These are phyloP conservation scores for Curvularia hawaiiensis DNA, from an alignment of 2,329 filamentous ascomycete species.

Conservation along the genomic window DNA sequence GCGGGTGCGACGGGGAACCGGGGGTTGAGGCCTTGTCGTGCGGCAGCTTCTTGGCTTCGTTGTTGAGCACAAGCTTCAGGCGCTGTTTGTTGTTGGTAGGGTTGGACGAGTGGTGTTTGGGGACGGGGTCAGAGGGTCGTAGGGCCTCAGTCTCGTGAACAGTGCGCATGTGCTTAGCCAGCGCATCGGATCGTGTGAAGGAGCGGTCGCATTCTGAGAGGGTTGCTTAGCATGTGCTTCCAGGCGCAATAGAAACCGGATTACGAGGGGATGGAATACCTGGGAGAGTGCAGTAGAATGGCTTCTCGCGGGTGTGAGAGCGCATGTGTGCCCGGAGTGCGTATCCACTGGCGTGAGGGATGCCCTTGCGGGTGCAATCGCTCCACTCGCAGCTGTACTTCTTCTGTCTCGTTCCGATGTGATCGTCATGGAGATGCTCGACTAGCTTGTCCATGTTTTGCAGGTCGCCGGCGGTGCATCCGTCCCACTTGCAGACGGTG, in stretches of 20 bases:
- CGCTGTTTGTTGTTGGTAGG: constrained; percentile 54
- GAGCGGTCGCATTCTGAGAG: constrained; percentile 88
- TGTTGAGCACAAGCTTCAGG: constrained; percentile 51
- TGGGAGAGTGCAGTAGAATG: constrained; percentile 93
- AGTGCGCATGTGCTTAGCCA: constrained; percentile 98
- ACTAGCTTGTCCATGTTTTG: constrained; percentile 59
- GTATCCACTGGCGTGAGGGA: constrained; percentile 93
- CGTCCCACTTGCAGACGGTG: constrained; percentile 57
- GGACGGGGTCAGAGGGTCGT: constrained; percentile 73
- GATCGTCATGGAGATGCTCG: constrained; percentile 74
- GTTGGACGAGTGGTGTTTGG: constrained; percentile 63
- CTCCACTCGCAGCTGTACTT: constrained; percentile 99
- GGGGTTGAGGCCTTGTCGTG: constrained; percentile 44
- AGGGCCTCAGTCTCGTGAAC: constrained; percentile 96
- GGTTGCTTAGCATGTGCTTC: neutral
- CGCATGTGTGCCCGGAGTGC: constrained; percentile 96
- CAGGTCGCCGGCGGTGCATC: constrained; percentile 55
- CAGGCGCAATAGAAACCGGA: neutral
- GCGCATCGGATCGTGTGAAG: constrained; percentile 92
- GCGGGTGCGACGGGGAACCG: constrained; percentile 38
- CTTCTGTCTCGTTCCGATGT: constrained; percentile 91
- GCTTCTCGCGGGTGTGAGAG: constrained; percentile 97
- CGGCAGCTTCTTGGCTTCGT: constrained; percentile 35
- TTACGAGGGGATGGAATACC: constrained; percentile 62
- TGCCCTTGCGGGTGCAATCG: constrained; percentile 84